These are phyloP conservation scores for Claviceps sp. DNA, from an alignment of 2,329 filamentous ascomycete genomes.

Conservation along the genomic window DNA sequence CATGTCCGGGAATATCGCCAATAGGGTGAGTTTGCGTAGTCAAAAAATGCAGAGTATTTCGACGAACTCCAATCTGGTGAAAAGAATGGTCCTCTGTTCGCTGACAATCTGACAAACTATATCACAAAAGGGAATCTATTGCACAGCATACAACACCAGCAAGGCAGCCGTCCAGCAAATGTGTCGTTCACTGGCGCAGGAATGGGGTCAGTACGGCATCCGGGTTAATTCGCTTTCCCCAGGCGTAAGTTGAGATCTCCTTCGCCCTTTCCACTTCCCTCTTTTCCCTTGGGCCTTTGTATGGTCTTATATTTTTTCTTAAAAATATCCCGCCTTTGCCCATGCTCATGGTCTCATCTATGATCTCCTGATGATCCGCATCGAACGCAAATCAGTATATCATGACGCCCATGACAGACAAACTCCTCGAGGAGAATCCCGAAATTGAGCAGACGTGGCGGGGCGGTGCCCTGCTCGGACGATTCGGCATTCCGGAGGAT, in stretches of 20 bases:
- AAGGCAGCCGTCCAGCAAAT: conserved; percentile 50
- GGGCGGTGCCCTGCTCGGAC: conserved; percentile 71
- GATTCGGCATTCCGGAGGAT: conserved; percentile 53
- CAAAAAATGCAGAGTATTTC: no score
- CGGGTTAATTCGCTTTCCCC: conserved; percentile 54
- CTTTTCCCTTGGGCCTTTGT: background rate
- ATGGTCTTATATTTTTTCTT: background rate
- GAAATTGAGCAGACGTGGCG: conserved; percentile 58
- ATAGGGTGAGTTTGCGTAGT: conserved; percentile 37
- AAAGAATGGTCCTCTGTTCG: no score
- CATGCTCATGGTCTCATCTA: background rate
- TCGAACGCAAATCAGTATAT: conserved; percentile 40
- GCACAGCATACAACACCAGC: conserved; percentile 48
- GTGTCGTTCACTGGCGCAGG: conserved; percentile 43
- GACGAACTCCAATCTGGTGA: no score
- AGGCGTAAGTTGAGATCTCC: conserved; percentile 24
- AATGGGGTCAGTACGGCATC: conserved; percentile 50
- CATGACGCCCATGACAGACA: conserved; percentile 70
- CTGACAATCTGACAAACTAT: background rate
- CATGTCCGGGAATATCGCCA: conserved; percentile 56
- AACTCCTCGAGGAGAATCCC: conserved; percentile 63
- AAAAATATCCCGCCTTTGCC: no score
- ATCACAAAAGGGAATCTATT: conserved; percentile 39
- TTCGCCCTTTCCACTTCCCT: background rate
- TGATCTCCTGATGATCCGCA: background rate